Evolutionary conservation across 441 rosid genomes (phyloP).

Genomic region (Erodium trifolium): DNA sequence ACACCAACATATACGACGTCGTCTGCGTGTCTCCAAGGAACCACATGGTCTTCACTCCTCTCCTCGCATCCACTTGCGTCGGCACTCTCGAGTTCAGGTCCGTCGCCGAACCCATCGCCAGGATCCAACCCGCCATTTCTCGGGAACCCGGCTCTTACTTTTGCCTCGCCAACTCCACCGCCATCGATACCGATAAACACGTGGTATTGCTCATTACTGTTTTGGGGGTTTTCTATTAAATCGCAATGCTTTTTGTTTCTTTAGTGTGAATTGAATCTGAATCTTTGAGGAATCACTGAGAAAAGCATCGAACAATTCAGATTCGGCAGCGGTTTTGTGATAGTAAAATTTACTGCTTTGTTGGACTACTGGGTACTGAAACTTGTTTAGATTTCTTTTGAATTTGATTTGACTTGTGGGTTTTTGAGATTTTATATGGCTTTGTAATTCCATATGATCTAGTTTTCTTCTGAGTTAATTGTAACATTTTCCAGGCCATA

Average conservation of each 20-base stretch:
- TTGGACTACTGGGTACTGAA: not conserved
- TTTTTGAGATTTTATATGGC: not conserved
- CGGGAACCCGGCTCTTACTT: conserved; percentile 55
- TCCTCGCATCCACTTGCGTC: conserved; percentile 87
- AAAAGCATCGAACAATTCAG: not conserved
- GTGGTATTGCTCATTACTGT: conserved; percentile 26
- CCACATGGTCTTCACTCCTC: conserved; percentile 94
- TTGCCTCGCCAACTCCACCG: conserved; percentile 56
- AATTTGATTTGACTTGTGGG: not conserved
- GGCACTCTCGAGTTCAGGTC: conserved; percentile 88
- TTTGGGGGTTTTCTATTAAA: not conserved
- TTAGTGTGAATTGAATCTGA: not conserved
- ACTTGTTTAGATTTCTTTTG: not conserved
- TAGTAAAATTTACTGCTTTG: not conserved
- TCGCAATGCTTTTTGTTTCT: not conserved
- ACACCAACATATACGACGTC: conserved; percentile 63
- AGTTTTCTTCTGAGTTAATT: not conserved
- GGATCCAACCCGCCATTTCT: conserved; percentile 80
- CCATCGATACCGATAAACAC: conserved; percentile 42
- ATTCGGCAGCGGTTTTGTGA: not conserved
- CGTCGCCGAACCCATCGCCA: conserved; percentile 68
- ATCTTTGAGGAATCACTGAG: not conserved
- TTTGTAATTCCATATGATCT: not conserved
- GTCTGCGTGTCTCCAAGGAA: conserved; percentile 89
- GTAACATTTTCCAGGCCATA: not conserved